These are phyloP conservation scores for Podila epicladia DNA, from an alignment of 192 early-diverging fungal species.

Conservation along the genomic window DNA sequence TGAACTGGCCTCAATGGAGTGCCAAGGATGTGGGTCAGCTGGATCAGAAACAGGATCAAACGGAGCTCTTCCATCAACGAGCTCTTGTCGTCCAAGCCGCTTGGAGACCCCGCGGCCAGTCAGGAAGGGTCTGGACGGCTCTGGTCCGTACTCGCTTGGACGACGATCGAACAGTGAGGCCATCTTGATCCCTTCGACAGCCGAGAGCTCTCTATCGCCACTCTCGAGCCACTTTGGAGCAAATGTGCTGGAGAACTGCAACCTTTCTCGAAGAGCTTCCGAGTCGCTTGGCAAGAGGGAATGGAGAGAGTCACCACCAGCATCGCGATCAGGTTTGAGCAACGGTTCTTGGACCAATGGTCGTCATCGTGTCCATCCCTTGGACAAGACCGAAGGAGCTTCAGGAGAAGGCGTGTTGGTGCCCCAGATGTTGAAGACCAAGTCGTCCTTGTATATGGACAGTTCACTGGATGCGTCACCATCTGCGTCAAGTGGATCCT, in stretches of 20 bases:
- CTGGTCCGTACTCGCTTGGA: conserved; percentile 12
- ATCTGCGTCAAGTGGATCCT: not conserved
- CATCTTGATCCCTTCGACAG: not conserved
- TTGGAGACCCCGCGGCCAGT: conserved; percentile 28
- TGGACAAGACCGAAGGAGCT: conserved; percentile 11
- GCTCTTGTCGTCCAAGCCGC: conserved; percentile 13
- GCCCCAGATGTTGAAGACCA: not conserved
- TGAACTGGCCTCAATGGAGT: conserved; percentile 4
- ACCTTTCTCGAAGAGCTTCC: conserved; percentile 20
- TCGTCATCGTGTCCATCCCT: conserved; percentile 21
- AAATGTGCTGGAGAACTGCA: conserved; percentile 1
- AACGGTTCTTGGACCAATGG: conserved; percentile 3
- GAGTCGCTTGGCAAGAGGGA: conserved; percentile 28
- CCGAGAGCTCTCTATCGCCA: conserved; percentile 2
- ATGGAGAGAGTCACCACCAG: conserved; percentile 14
- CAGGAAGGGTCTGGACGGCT: conserved; percentile 21
- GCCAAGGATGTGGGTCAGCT: conserved; percentile 8
- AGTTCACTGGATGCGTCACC: not conserved
- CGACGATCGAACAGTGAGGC: conserved; percentile 34
- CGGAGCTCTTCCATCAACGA: not conserved
- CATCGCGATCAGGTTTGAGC: conserved; percentile 12
- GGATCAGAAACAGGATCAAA: conserved; percentile 1
- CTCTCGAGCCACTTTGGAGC: conserved; percentile 2
- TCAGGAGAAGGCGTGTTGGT: not conserved
- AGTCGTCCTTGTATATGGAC: not conserved